Conservation (phyloP, 495 filamentous ascomycete genomes). For the Cladorrhinum samala region DNA sequence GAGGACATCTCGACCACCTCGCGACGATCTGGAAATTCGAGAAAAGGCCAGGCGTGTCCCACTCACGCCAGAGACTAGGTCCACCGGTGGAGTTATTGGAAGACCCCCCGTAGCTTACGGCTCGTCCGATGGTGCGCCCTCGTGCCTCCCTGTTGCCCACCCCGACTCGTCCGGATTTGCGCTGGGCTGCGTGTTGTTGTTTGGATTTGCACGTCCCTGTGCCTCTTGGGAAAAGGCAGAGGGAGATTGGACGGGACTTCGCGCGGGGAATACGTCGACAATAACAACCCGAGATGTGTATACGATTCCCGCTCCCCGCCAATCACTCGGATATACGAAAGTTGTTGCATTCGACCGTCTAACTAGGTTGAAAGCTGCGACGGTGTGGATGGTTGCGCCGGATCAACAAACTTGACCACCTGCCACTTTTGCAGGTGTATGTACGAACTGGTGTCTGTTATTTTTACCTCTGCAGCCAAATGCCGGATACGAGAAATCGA, state of each 20-base stretch:
- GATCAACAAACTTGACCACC: background rate
- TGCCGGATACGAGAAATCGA: background rate
- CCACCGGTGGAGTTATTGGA: background rate
- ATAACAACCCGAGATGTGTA: too few relatives aligned
- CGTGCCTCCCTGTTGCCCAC: too few relatives aligned
- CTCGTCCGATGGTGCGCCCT: constrained; percentile 2
- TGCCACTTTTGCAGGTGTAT: background rate
- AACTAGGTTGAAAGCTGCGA: too few relatives aligned
- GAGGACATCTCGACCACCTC: background rate
- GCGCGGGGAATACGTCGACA: too few relatives aligned
- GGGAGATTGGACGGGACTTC: too few relatives aligned
- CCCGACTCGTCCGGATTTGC: background rate
- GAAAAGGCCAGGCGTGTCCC: background rate
- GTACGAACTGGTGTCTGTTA: background rate
- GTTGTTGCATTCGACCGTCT: too few relatives aligned
- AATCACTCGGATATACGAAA: too few relatives aligned
- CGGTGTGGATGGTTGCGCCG: too few relatives aligned
- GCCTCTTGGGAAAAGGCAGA: too few relatives aligned
- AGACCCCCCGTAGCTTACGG: background rate
- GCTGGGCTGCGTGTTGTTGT: background rate
- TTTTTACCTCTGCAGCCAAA: background rate
- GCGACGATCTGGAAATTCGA: background rate
- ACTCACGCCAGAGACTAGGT: background rate
- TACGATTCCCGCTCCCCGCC: too few relatives aligned
- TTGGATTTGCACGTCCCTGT: background rate